Conservation (phyloP, 306 rosid species). For the Rosa rugosa region DNA sequence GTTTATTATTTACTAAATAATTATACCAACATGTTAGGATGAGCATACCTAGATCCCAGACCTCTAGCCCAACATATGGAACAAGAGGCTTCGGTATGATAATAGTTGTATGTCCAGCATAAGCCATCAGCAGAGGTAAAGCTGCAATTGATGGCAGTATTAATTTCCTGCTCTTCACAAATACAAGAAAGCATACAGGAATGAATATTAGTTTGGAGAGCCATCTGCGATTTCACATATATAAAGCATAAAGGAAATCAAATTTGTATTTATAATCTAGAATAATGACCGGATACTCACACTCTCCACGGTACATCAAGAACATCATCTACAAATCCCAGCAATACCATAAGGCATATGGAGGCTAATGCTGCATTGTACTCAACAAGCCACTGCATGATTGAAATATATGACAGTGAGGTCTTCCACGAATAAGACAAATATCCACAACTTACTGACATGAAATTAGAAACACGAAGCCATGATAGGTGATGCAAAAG, state of each 20-base stretch:
- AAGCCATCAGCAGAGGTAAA: constrained; percentile 96
- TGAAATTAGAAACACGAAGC: constrained; percentile 3
- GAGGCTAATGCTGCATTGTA: constrained; percentile 93
- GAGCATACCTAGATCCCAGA: constrained; percentile 83
- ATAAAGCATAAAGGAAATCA: not conserved
- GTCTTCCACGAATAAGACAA: not conserved
- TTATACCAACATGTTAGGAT: not conserved
- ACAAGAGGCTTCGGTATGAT: constrained; percentile 89
- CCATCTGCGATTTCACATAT: not conserved
- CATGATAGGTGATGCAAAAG: not conserved
- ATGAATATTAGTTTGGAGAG: constrained; percentile 28
- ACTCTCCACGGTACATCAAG: constrained; percentile 99
- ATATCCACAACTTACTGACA: not conserved
- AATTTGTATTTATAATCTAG: not conserved
- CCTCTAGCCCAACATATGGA: constrained; percentile 63
- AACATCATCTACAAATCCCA: constrained; percentile 97
- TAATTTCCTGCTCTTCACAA: constrained; percentile 74
- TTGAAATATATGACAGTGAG: constrained; percentile 26
- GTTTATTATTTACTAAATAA: not conserved
- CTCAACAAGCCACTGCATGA: constrained; percentile 96
- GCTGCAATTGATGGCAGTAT: constrained; percentile 89
- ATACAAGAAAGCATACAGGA: constrained; percentile 27
- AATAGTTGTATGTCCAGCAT: constrained; percentile 98
- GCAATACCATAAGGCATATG: constrained; percentile 90
- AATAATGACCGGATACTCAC: constrained; percentile 52